Evolutionary conservation across 306 rosid species (phyloP).

Genomic region (Sicyos edulis): DNA sequence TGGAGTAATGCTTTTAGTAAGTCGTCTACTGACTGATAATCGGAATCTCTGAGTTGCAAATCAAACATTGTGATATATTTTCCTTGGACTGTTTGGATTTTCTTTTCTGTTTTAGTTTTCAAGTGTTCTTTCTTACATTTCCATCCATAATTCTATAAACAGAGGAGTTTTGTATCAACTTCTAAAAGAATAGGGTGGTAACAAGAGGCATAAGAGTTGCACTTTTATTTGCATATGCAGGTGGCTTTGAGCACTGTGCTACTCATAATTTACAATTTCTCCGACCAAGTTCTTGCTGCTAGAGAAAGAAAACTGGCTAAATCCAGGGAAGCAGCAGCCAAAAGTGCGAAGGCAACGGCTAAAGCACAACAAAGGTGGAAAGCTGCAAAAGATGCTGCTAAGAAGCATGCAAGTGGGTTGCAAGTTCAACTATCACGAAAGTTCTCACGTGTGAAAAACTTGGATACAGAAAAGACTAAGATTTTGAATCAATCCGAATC

Average conservation of each 20-base stretch:
- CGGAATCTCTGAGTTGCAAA: neutral
- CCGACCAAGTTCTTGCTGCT: conserved; percentile 86
- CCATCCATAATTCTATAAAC: neutral
- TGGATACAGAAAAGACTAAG: conserved; percentile 37
- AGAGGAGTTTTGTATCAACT: conserved; percentile 6
- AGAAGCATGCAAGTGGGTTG: conserved; percentile 66
- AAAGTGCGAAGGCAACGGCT: conserved; percentile 63
- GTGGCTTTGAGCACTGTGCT: conserved; percentile 82
- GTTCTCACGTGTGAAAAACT: conserved; percentile 49
- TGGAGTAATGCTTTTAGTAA: conserved; percentile 82
- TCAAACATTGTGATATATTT: neutral
- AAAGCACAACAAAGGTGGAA: conserved; percentile 79
- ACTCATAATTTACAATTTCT: conserved; percentile 90
- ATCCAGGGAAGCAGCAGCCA: conserved; percentile 90
- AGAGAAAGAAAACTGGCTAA: conserved; percentile 75
- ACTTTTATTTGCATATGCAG: conserved; percentile 61
- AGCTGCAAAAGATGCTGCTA: conserved; percentile 71
- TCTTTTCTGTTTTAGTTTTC: neutral
- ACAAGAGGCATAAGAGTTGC: conserved; percentile 27
- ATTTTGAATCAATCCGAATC: conserved; percentile 40
- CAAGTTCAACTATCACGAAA: conserved; percentile 75
- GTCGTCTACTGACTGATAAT: conserved; percentile 34
- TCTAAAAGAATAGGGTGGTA: conserved; percentile 6
- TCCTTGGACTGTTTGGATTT: neutral
- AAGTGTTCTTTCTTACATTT: neutral